phyloP scores from a whole-genome alignment of 2,329 filamentous ascomycete species.

The Alternaria arbusti region DNA sequence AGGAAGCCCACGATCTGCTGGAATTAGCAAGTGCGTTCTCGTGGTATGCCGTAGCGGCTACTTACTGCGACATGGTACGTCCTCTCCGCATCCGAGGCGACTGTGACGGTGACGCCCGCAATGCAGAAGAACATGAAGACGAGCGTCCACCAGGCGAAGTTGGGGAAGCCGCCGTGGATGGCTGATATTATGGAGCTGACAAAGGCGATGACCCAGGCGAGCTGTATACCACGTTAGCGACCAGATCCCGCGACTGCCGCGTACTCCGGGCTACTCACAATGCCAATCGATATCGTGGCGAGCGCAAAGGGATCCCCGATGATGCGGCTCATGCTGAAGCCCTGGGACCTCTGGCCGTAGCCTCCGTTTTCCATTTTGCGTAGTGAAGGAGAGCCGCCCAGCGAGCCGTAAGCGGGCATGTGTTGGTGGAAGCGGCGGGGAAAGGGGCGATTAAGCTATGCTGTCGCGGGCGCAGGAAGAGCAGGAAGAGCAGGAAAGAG shows the following conservation, averaged over 20 bases:
- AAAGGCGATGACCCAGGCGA: conserved; percentile 94
- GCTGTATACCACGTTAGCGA: conserved; percentile 59
- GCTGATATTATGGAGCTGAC: conserved; percentile 80
- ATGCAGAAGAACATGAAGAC: conserved; percentile 87
- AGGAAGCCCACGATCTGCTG: conserved; percentile 82
- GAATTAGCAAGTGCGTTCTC: conserved; percentile 26
- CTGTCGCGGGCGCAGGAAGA: conserved; percentile 18
- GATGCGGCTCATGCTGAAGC: conserved; percentile 83
- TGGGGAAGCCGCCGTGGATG: conserved; percentile 68
- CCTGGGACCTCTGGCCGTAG: conserved; percentile 51
- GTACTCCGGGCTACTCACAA: conserved; percentile 65
- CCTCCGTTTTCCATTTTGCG: conserved; percentile 77
- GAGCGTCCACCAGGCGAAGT: conserved; percentile 91
- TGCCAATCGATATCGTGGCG: conserved; percentile 88
- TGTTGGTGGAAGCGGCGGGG: conserved; percentile 49
- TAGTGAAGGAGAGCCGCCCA: conserved; percentile 73
- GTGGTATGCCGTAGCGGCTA: not conserved
- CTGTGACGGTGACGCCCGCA: conserved; percentile 77
- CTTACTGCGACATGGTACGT: conserved; percentile 87
- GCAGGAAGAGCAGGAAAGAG: conserved; percentile 4
- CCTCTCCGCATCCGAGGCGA: conserved; percentile 82
- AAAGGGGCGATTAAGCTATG: conserved; percentile 10
- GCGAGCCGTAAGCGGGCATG: conserved; percentile 77
- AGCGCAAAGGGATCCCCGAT: conserved; percentile 95
- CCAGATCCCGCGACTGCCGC: conserved; percentile 9